A percentile compares a stretch with the other conserved stretches of the same genome.
Conservation (phyloP, 208 protist species). For the Leishmania turanica region DNA sequence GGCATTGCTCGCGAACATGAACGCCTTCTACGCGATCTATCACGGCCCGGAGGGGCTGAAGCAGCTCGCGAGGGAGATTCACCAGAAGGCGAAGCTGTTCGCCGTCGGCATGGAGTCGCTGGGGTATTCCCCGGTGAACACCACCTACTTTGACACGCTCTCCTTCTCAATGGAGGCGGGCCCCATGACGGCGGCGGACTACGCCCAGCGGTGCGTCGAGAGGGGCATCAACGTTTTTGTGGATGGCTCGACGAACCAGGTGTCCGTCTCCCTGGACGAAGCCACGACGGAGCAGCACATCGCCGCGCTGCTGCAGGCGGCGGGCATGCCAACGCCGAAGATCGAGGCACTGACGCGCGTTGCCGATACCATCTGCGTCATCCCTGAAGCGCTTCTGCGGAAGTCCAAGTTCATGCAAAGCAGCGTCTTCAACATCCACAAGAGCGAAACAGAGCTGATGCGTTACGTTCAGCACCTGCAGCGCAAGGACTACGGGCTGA, state of each 20-base stretch:
- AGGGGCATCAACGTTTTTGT: slow-evolving; percentile 93
- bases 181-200: slow-evolving; percentile 53
- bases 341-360: slow-evolving; percentile 48
- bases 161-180: slow-evolving; percentile 50
- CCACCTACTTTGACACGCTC: slow-evolving; percentile 93
- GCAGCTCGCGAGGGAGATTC: slow-evolving; percentile 92
- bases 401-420: slow-evolving; percentile 90
- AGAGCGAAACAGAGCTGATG: slow-evolving; percentile 96
- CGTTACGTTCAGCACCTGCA: slow-evolving; percentile 96
- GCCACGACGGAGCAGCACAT: slow-evolving; percentile 89
- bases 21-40: slow-evolving; percentile 97
- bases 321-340: slow-evolving; percentile 64
- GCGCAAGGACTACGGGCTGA: slow-evolving; percentile 94
- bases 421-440: slow-evolving; percentile 96
- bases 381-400: slow-evolving; percentile 65
- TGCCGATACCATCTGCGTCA: slow-evolving; percentile 36
- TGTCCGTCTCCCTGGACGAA: slow-evolving; percentile 96
- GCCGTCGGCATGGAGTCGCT: slow-evolving; percentile 83
- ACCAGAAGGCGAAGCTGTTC: slow-evolving; percentile 82
- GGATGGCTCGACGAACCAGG: slow-evolving; percentile 41
- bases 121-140: slow-evolving; percentile 62
- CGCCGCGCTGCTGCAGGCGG: slow-evolving; percentile 65
- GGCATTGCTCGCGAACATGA: slow-evolving; percentile 97
- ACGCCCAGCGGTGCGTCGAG: slow-evolving; percentile 60
- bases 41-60: slow-evolving; percentile 96